Evolutionary conservation across 306 rosid species (phyloP).

Genomic region (Sphenostylis stenocarpa): DNA sequence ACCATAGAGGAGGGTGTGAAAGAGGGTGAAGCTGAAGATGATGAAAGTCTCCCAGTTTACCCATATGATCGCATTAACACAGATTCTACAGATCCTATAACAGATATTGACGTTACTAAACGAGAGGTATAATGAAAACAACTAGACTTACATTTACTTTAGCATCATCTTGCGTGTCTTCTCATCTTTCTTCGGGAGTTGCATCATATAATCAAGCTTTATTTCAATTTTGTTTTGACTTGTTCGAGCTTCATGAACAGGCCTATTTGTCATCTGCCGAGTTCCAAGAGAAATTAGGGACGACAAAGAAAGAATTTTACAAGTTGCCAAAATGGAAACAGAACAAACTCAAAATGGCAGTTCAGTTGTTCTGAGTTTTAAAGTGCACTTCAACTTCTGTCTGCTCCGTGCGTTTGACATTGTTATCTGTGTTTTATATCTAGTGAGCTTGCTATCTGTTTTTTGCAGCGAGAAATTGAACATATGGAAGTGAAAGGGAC

Average conservation of each 20-base stretch:
- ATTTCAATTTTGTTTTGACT: slow-evolving; percentile 37
- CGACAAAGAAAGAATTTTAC: slow-evolving; percentile 71
- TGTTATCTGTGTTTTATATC: background rate
- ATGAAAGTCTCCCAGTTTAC: slow-evolving; percentile 66
- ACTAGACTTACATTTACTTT: background rate
- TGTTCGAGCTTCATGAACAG: slow-evolving; percentile 51
- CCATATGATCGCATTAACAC: slow-evolving; percentile 77
- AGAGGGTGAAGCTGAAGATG: slow-evolving; percentile 89
- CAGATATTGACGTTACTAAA: slow-evolving; percentile 87
- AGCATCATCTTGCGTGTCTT: background rate
- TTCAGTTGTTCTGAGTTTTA: slow-evolving; percentile 74
- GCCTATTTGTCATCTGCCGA: slow-evolving; percentile 81
- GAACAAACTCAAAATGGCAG: slow-evolving; percentile 91
- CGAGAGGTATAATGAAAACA: slow-evolving; percentile 70
- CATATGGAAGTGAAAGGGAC: slow-evolving; percentile 64
- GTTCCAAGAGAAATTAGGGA: slow-evolving; percentile 75
- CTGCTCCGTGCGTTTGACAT: slow-evolving; percentile 42
- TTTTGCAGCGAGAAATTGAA: slow-evolving; percentile 53
- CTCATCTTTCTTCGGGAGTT: slow-evolving; percentile 18
- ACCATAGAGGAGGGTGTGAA: slow-evolving; percentile 84
- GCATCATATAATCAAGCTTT: background rate
- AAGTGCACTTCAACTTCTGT: slow-evolving; percentile 30
- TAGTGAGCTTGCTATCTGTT: slow-evolving; percentile 37
- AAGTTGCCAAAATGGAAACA: slow-evolving; percentile 98
- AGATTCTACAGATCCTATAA: slow-evolving; percentile 57